Percentiles rank a stretch among this genome's conserved stretches.
phyloP scores from a whole-genome alignment of 768 basidiomycete genomes.

The Baorangia bicolor region DNA sequence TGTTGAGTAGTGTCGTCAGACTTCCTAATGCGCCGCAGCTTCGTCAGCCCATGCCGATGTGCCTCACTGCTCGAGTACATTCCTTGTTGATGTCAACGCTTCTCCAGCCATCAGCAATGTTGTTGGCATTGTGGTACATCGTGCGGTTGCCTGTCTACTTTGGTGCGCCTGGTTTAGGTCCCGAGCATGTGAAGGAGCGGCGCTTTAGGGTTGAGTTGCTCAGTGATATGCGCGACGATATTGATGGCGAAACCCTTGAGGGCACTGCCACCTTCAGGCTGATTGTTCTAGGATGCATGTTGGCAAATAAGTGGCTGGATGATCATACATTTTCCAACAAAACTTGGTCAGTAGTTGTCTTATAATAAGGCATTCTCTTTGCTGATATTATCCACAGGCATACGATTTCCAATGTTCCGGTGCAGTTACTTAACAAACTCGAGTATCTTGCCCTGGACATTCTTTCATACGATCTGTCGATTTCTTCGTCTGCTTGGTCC shows the following conservation, averaged over 20 bases:
- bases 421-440: conserved; percentile 65
- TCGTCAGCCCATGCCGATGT: conserved; percentile 41
- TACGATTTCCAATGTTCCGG: conserved; percentile 73
- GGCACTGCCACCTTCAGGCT: conserved; percentile 68
- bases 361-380: not conserved
- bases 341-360: conserved; percentile 60
- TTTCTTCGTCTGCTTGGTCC: conserved; percentile 63
- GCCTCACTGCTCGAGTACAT: conserved; percentile 61
- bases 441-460: conserved; percentile 72
- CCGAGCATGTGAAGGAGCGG: conserved; percentile 56
- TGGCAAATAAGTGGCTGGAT: conserved; percentile 87
- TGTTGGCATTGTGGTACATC: conserved; percentile 82
- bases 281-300: conserved; percentile 77
- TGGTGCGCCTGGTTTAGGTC: conserved; percentile 47
- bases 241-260: conserved; percentile 50
- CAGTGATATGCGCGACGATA: conserved; percentile 43
- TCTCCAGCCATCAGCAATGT: conserved; percentile 76
- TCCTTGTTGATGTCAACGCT: conserved; percentile 75
- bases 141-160: conserved; percentile 72
- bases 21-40: conserved; percentile 32
- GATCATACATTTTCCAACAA: conserved; percentile 90
- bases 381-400: conserved; percentile 50
- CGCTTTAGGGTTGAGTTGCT: conserved; percentile 65
- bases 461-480: conserved; percentile 67
- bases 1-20: conserved; percentile 18